phyloP scores from a whole-genome alignment of 768 basidiomycete genomes.

The Daedaleopsis nitida region DNA sequence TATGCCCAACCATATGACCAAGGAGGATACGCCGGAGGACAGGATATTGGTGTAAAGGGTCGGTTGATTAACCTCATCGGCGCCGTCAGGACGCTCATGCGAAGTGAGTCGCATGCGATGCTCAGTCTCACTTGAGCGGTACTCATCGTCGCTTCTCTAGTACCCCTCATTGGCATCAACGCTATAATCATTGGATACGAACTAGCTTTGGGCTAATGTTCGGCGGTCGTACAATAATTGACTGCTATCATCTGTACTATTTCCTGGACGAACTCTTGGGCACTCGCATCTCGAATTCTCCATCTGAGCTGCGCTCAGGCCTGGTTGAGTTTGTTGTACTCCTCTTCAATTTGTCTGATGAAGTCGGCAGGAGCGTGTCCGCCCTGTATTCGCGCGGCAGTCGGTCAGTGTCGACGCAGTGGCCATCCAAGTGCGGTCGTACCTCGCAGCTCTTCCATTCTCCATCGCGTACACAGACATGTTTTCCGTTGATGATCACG shows the following conservation, averaged over 20 bases:
- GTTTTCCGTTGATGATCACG: slow-evolving; percentile 67
- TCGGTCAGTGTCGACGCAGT: background rate
- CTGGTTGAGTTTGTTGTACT: slow-evolving; percentile 65
- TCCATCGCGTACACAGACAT: slow-evolving; percentile 76
- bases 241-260: slow-evolving; percentile 9
- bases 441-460: slow-evolving; percentile 83
- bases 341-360: slow-evolving; percentile 72
- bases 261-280: background rate
- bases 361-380: slow-evolving; percentile 80
- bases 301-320: slow-evolving; percentile 1
- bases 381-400: slow-evolving; percentile 43
- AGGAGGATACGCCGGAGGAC: slow-evolving; percentile 53
- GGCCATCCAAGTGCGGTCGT: slow-evolving; percentile 24
- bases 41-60: slow-evolving; percentile 75
- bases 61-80: slow-evolving; percentile 90
- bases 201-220: slow-evolving; percentile 52
- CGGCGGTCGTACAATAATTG: slow-evolving; percentile 18
- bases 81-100: slow-evolving; percentile 95
- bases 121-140: background rate
- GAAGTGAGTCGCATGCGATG: slow-evolving; percentile 65
- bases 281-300: background rate
- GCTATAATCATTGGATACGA: slow-evolving; percentile 87
- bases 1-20: slow-evolving; percentile 76
- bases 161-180: slow-evolving; percentile 90
- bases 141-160: slow-evolving; percentile 44